Evolutionary conservation across 345 rosid genomes (phyloP), one percentile per base, ranked within the genome.

Genomic region (Dovyalis caffra): DNA sequence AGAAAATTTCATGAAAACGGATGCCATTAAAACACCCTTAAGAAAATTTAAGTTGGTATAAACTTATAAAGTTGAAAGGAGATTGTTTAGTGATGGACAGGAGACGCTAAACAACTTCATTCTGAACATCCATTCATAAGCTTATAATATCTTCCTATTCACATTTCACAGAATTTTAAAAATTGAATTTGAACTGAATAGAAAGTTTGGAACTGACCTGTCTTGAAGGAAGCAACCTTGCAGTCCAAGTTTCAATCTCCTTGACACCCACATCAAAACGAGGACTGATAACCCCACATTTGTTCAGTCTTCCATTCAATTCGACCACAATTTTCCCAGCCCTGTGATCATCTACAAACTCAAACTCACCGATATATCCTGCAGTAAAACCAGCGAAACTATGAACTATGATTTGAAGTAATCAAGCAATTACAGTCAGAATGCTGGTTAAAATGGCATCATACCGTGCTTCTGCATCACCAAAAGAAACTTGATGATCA

Each of bases 241-340:
- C 62, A 8, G 69, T 73, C 69, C 69, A 64, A 34, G 68, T 21
- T 40, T 74, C 66, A 53, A 68, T 74, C 66, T 66, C 71, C 40
- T 66, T 66, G 65, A 68, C 66, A 26, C 72, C 72, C n/a, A 26
- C 57, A 21, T 69, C 58, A 43, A 69, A 69, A 7, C 58, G 56
- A 28, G 72, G 72, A 47, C 73, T 75, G 38, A 75, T 75, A 4
- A 75, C 78, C 8, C 78, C 78, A 73, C 76, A 73, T 38, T 74
- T 74, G 64, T 74, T 74, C 25, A 74, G 33, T 31, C 62, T 47
- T 51, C 72, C 62, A 69, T 69, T 69, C 26, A 69, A 60, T 66
- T 74, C 70, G 64, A 74, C 64, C 69, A 74, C 71, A 35, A 74
- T 51, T 47, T 66, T 74, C 15, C 77, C 77, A 53, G 71, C 49